Evolutionary conservation across 2,329 filamentous ascomycete species (phyloP).

Genomic region (Tolypocladium pustulatum): DNA sequence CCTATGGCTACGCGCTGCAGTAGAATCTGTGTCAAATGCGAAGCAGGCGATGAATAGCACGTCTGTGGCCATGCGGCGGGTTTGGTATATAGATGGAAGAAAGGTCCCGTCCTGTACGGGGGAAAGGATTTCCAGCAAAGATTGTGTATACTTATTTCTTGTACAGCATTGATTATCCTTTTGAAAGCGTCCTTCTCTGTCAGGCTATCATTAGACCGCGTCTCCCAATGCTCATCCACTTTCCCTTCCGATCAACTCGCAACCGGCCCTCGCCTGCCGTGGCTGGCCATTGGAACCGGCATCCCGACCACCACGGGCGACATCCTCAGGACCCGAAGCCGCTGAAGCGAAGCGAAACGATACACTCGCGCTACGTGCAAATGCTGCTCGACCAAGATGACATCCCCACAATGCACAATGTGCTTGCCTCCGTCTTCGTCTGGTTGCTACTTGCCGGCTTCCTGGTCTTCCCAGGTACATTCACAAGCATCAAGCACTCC

Average conservation of each 20-base stretch:
- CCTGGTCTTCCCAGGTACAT: conserved; percentile 40
- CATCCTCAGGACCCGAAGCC: conserved; percentile 4
- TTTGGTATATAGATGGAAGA: neutral
- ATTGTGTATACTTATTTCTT: neutral
- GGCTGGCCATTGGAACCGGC: conserved; percentile 2
- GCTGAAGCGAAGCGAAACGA: conserved; percentile 10
- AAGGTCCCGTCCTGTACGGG: neutral
- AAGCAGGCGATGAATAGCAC: neutral
- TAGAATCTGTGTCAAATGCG: neutral
- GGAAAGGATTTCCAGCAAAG: neutral
- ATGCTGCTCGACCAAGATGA: conserved; percentile 37
- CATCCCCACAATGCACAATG: conserved; percentile 34
- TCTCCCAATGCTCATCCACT: neutral
- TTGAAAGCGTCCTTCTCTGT: neutral
- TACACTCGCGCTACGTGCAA: conserved; percentile 28
- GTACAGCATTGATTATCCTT: neutral
- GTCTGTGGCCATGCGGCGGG: neutral
- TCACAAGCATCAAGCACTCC: conserved; percentile 27
- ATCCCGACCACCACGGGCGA: conserved; percentile 4
- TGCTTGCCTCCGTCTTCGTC: conserved; percentile 25
- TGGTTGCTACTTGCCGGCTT: conserved; percentile 43
- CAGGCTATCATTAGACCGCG: neutral
- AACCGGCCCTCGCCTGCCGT: neutral
- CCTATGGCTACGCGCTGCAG: neutral
- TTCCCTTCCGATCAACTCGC: neutral